These are phyloP conservation scores for Orobanche coerulescens DNA, from an alignment of 257 asterid species.

Conservation along the genomic window DNA sequence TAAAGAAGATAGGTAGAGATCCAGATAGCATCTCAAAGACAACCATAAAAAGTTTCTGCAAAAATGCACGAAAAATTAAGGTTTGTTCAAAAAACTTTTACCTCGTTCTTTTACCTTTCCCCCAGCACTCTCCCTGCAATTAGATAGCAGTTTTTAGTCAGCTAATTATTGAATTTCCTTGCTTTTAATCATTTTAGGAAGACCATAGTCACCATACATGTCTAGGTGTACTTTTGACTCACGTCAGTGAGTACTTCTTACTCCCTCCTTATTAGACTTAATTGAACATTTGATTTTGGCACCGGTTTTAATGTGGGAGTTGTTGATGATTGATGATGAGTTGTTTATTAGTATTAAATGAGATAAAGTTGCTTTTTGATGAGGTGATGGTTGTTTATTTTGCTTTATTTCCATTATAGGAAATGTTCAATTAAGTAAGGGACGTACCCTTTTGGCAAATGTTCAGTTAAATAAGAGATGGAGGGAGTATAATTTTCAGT, in stretches of 20 bases:
- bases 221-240: neutral
- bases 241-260: neutral
- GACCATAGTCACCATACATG: neutral
- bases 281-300: too few relatives aligned
- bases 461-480: too few relatives aligned
- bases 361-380: too few relatives aligned
- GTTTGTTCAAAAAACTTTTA: constrained; percentile 24
- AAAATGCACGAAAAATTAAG: constrained; percentile 84
- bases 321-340: too few relatives aligned
- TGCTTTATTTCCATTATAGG: too few relatives aligned
- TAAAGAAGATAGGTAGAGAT: constrained; percentile 82
- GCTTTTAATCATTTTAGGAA: neutral
- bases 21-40: constrained; percentile 73
- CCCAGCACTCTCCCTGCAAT: neutral
- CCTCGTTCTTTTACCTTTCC: neutral
- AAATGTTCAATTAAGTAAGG: too few relatives aligned
- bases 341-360: too few relatives aligned
- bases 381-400: too few relatives aligned
- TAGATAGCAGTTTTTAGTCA: neutral
- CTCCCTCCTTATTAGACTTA: too few relatives aligned
- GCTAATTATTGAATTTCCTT: neutral
- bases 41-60: constrained; percentile 72
- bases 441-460: too few relatives aligned
- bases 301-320: too few relatives aligned
- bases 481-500: neutral